Evolutionary conservation across 495 filamentous ascomycete species (phyloP), one percentile per base, ranked within the genome.

Genomic region (Xylaria sp.): DNA sequence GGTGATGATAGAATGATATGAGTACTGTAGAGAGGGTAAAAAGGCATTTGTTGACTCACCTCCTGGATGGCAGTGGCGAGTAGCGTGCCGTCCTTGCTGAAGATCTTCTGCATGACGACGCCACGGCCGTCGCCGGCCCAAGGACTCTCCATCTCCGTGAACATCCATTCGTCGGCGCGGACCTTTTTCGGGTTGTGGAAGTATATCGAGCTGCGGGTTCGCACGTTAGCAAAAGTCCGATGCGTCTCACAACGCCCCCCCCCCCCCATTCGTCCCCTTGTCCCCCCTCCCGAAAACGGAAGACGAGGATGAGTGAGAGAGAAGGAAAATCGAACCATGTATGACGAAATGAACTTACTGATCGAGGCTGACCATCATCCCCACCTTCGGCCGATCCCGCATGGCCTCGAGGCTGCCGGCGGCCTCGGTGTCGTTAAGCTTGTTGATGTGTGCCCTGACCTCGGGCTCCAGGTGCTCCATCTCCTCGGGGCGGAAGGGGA

Each of bases 281-380:
- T n/a, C n/a, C n/a, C n/a, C n/a, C n/a, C n/a, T n/a, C n/a, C n/a
- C n/a, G n/a, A n/a, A n/a, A n/a, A n/a, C n/a, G n/a, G n/a, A n/a
- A n/a, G 21, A 70, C 37, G 24, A 44, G 31, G 44, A 61, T 48
- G 21, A 41, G 55, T 15, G 43, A 68, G 24, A 44, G 29, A 24
- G 24, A 41, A n/a, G 24, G n/a, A 48, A 29, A 3, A 44, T 17
- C 3, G 7, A 55, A 52, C 43, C 64, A 53, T 26, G 29, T 19
- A 52, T 5, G 35, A 33, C 37, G 59, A 3, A 46, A n/a, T n/a
- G 12, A 15, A 73, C 71, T 69, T 48, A 73, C 71, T 79, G 77
- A 79, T 99, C 96, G 26, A 99, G 82, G 67, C 91, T 94, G 68
- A 98, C 94, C 92, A 98, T 95, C 95, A 99, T 98, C 12, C 96